These are phyloP conservation scores for Coemansia sp. DNA, from an alignment of 192 early-diverging fungal genomes.

Conservation along the genomic window DNA sequence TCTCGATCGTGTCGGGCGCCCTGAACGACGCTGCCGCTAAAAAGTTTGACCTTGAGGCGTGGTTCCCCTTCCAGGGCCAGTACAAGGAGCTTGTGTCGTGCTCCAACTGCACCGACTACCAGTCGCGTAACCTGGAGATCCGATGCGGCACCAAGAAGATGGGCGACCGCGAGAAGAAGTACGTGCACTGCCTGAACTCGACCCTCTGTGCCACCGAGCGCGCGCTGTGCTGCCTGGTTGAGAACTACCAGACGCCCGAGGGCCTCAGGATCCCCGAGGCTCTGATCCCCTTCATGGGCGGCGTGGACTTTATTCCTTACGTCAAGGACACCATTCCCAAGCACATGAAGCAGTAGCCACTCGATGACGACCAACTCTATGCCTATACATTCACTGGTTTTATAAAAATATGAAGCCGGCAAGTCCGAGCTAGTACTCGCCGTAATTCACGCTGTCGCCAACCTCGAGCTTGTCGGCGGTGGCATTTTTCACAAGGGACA, in stretches of 20 bases:
- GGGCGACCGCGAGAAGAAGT: slow-evolving; percentile 90
- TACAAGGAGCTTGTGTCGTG: slow-evolving; percentile 99
- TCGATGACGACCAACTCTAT: background rate
- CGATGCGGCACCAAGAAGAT: slow-evolving; percentile 96
- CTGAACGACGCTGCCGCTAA: slow-evolving; percentile 99
- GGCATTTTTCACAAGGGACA: slow-evolving; percentile 24
- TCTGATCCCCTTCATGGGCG: slow-evolving; percentile 92
- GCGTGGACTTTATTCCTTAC: slow-evolving; percentile 86
- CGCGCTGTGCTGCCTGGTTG: slow-evolving; percentile 90
- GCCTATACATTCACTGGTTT: background rate
- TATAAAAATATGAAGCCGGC: background rate
- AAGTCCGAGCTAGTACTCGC: slow-evolving; percentile 6
- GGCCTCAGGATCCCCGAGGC: slow-evolving; percentile 86
- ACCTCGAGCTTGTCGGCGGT: slow-evolving; percentile 10
- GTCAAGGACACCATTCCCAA: slow-evolving; percentile 41
- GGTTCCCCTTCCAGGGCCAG: slow-evolving; percentile 98
- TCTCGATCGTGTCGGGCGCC: slow-evolving; percentile 94
- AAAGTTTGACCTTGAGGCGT: slow-evolving; percentile 99
- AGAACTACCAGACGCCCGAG: slow-evolving; percentile 92
- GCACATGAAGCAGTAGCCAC: slow-evolving; percentile 22
- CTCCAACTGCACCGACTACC: slow-evolving; percentile 99
- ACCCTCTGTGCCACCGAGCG: slow-evolving; percentile 96
- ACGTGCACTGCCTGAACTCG: slow-evolving; percentile 96
- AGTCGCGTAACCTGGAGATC: slow-evolving; percentile 91
- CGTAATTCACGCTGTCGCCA: slow-evolving; percentile 5